These are phyloP conservation scores for Hemileccinum rubropunctum DNA, from an alignment of 768 basidiomycete genomes.

Conservation along the genomic window DNA sequence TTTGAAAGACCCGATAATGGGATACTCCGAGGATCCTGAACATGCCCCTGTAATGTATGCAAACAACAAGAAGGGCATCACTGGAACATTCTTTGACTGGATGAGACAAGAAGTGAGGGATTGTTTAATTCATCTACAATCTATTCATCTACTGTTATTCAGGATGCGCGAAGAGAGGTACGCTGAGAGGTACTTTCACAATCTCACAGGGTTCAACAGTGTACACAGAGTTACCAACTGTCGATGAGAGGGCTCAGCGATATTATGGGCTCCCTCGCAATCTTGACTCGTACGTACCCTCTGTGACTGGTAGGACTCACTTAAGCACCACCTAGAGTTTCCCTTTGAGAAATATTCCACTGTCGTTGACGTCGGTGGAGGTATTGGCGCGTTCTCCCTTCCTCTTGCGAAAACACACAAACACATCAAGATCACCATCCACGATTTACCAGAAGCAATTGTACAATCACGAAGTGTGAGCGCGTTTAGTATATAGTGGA, in stretches of 20 bases:
- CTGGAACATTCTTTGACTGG: conserved; percentile 25
- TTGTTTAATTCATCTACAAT: background rate
- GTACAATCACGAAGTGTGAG: conserved; percentile 18
- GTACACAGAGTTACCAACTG: conserved; percentile 18
- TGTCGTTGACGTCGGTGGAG: conserved; percentile 36
- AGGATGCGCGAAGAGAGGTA: conserved; percentile 24
- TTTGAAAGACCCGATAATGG: conserved; percentile 23
- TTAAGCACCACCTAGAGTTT: conserved; percentile 20
- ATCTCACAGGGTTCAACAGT: background rate
- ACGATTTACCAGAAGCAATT: conserved; percentile 30
- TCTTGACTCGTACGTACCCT: conserved; percentile 17
- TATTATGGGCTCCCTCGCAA: conserved; percentile 26
- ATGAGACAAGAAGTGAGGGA: conserved; percentile 21
- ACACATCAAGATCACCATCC: conserved; percentile 30
- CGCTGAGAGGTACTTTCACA: background rate
- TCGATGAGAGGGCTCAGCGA: conserved; percentile 23
- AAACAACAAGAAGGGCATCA: conserved; percentile 15
- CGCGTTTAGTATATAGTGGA: background rate
- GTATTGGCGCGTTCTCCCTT: conserved; percentile 32
- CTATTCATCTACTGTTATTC: background rate
- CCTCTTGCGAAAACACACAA: conserved; percentile 28
- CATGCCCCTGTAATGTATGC: conserved; percentile 21
- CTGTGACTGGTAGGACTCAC: background rate
- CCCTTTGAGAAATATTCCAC: conserved; percentile 30
- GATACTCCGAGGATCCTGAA: conserved; percentile 17